These are phyloP conservation scores for Cynanchum wilfordii DNA, from an alignment of 257 asterid genomes.

Conservation along the genomic window DNA sequence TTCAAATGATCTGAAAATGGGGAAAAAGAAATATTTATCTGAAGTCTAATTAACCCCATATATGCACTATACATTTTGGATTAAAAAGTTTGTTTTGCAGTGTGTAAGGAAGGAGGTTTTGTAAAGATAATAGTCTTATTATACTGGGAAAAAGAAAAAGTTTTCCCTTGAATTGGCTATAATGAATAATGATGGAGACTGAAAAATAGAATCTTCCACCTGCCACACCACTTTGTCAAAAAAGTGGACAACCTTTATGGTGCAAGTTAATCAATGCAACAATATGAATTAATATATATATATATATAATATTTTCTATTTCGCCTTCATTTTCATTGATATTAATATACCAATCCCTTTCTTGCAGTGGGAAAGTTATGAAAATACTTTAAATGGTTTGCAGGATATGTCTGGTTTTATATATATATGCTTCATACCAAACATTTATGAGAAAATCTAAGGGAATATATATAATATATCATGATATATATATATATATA, in stretches of 20 bases:
- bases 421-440: background rate
- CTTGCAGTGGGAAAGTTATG: conserved; percentile 7
- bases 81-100: background rate
- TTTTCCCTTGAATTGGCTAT: background rate
- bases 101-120: background rate
- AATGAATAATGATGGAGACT: conserved; percentile 5
- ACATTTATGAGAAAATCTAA: background rate
- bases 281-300: background rate
- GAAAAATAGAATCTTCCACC: conserved; percentile 17
- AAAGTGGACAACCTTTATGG: conserved; percentile 23
- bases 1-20: background rate
- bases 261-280: conserved; percentile 19
- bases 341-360: conserved; percentile 1
- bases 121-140: background rate
- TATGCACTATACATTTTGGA: background rate
- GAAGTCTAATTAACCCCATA: too few relatives aligned
- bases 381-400: background rate
- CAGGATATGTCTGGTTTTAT: background rate
- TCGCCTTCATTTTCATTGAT: conserved; percentile 11
- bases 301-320: background rate
- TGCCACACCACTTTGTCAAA: conserved; percentile 22
- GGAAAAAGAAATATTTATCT: too few relatives aligned
- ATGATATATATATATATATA: too few relatives aligned
- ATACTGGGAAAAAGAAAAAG: background rate
- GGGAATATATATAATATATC: too few relatives aligned